Evolutionary conservation across 257 asterid genomes (phyloP), one percentile per base, ranked within the genome.

Genomic region (Gentiana macrophylla): DNA sequence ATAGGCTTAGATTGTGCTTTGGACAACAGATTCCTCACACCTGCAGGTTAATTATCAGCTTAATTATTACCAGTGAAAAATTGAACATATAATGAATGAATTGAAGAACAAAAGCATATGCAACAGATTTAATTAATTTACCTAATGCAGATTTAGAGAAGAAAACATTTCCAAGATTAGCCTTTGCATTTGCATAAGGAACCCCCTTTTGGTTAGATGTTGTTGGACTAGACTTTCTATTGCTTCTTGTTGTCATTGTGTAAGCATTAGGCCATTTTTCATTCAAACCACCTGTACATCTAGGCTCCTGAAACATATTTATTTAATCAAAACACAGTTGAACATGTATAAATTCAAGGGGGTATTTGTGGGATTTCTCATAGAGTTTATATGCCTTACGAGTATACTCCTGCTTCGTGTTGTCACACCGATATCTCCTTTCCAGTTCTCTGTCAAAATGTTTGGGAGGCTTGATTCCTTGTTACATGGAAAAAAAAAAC

Each of bases 401-500:
- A 56, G 65, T 24, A 73, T 38, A 69, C 77, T 80, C 72, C 75
- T 74, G 80, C 98, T 87, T 79, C 98, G 75, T 72, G 96, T 91
- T 8, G 81, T 81, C 5, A 87, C 72, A 66, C 37, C 74, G 12
- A 78, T 59, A 56, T 54, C 67, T 53, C 37, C 59, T 9, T 73
- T 72, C 74, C 74, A 63, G 55, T 71, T 75, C 11, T 41, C 24
- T 24, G 60, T 81, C 58, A 67, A 57, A 56, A 73, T 59, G 70
- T 70, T 66, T 45, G 92, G 95, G 49, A 87, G 82, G 76, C 81
- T 83, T 57, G 96, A 87, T 75, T 91, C 96, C 98, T n/a, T 87
- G 59, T 32, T 9, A 46, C 24, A 24, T 1, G n/a, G 24, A 24
- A 24, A 24, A n/a, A 24, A 24, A 24, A 24, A 0, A 0, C 12